Evolutionary conservation across 192 early-diverging fungal species (phyloP).

Genomic region (Linnemannia exigua): DNA sequence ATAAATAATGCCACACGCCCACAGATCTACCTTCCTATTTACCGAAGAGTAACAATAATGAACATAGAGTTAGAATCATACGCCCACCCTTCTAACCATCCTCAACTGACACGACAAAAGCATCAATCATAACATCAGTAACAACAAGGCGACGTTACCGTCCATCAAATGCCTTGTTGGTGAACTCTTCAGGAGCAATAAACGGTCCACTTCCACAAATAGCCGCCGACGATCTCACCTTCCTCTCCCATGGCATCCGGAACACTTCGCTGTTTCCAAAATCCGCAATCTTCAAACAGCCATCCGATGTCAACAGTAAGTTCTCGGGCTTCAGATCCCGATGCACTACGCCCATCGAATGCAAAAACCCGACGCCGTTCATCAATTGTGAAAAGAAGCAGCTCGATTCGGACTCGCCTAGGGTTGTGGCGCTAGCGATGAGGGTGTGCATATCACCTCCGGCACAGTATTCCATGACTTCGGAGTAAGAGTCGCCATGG

Average conservation of each 20-base stretch:
- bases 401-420: conserved; percentile 64
- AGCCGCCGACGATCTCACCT: conserved; percentile 70
- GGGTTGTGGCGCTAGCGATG: conserved; percentile 71
- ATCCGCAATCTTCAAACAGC: conserved; percentile 87
- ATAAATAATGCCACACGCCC: conserved; percentile 63
- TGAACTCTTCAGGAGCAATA: conserved; percentile 88
- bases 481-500: conserved; percentile 72
- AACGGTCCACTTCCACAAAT: conserved; percentile 87
- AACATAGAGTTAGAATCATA: not conserved
- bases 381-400: conserved; percentile 87
- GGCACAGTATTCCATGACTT: conserved; percentile 89
- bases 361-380: conserved; percentile 82
- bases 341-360: conserved; percentile 85
- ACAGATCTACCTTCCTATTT: conserved; percentile 57
- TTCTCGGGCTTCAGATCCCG: conserved; percentile 93
- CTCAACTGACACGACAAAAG: not conserved
- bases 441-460: conserved; percentile 85
- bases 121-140: not conserved
- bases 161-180: conserved; percentile 75
- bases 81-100: not conserved
- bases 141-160: conserved; percentile 50
- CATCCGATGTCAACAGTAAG: conserved; percentile 73
- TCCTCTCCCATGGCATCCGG: conserved; percentile 77
- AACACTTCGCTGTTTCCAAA: conserved; percentile 89
- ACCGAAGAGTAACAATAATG: not conserved